These are phyloP conservation scores for Cladosporium sphaerospermum DNA, from an alignment of 2,329 filamentous ascomycete genomes.

Conservation along the genomic window DNA sequence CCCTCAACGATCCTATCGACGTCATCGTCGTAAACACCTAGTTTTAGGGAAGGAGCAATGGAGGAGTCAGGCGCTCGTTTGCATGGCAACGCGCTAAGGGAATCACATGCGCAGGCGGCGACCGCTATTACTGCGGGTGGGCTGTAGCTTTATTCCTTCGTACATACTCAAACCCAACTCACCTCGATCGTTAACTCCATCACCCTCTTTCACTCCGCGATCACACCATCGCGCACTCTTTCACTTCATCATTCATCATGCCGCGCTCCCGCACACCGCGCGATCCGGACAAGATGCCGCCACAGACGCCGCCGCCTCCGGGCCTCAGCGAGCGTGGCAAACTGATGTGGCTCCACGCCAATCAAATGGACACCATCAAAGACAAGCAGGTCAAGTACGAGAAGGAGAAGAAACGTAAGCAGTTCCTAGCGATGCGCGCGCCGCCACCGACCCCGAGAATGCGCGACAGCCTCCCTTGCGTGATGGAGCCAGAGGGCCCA, in stretches of 20 bases:
- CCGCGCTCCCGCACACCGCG: not conserved
- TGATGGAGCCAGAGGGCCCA: not conserved
- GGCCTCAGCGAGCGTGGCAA: not conserved
- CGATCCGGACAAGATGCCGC: not conserved
- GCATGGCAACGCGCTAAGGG: not conserved
- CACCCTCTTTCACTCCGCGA: not conserved
- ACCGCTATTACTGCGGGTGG: no score
- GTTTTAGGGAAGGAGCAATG: conserved; percentile 2
- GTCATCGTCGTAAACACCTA: no score
- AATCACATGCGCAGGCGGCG: not conserved
- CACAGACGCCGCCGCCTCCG: not conserved
- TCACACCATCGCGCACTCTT: not conserved
- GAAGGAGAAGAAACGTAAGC: not conserved
- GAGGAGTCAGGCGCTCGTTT: not conserved
- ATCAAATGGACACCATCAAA: not conserved
- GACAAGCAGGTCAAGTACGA: not conserved
- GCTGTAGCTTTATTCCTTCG: not conserved
- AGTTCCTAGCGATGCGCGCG: not conserved
- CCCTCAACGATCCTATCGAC: no score
- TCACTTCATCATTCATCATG: not conserved
- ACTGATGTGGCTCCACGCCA: not conserved
- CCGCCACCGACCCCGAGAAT: not conserved
- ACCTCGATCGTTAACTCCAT: not conserved
- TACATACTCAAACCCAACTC: not conserved
- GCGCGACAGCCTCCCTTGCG: not conserved